phyloP scores from a whole-genome alignment of 495 filamentous ascomycete species.

The Thermochaetoides thermophila region DNA sequence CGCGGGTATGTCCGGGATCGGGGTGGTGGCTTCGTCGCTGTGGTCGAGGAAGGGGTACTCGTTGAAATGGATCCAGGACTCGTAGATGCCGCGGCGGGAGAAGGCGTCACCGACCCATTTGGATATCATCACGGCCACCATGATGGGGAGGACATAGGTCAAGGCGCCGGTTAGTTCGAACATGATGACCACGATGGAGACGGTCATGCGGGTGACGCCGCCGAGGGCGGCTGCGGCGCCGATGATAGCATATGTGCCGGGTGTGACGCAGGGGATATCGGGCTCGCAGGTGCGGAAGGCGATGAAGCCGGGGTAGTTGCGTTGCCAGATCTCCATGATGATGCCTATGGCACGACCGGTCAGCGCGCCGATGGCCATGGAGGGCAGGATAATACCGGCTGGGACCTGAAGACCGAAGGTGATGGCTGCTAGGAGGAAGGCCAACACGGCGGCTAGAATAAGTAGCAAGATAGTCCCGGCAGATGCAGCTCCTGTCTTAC shows the following conservation, averaged over 20 bases:
- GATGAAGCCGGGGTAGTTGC: slow-evolving; percentile 57
- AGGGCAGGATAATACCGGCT: slow-evolving; percentile 89
- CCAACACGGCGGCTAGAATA: slow-evolving; percentile 62
- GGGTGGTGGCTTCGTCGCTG: slow-evolving; percentile 63
- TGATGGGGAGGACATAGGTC: slow-evolving; percentile 94
- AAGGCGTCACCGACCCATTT: slow-evolving; percentile 99
- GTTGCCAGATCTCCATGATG: slow-evolving; percentile 78
- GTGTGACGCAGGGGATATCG: slow-evolving; percentile 81
- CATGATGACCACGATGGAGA: slow-evolving; percentile 97
- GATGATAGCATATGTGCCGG: slow-evolving; percentile 91
- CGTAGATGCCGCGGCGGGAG: slow-evolving; percentile 87
- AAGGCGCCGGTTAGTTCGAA: slow-evolving; percentile 94
- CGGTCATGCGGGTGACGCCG: slow-evolving; percentile 96
- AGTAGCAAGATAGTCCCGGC: slow-evolving; percentile 65
- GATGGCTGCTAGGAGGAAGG: slow-evolving; percentile 70
- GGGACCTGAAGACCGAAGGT: slow-evolving; percentile 97
- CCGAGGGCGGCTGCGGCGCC: slow-evolving; percentile 89
- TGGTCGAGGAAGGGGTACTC: slow-evolving; percentile 95
- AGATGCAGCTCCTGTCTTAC: slow-evolving; percentile 55
- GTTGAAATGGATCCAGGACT: slow-evolving; percentile 92
- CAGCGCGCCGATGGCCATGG: slow-evolving; percentile 91
- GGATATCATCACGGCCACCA: slow-evolving; percentile 97
- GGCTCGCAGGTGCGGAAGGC: slow-evolving; percentile 70
- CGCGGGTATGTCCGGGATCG: slow-evolving; percentile 72
- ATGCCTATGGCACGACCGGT: slow-evolving; percentile 87